Conservation (phyloP, 305 asterid species). For the Fraxinus greggii region DNA sequence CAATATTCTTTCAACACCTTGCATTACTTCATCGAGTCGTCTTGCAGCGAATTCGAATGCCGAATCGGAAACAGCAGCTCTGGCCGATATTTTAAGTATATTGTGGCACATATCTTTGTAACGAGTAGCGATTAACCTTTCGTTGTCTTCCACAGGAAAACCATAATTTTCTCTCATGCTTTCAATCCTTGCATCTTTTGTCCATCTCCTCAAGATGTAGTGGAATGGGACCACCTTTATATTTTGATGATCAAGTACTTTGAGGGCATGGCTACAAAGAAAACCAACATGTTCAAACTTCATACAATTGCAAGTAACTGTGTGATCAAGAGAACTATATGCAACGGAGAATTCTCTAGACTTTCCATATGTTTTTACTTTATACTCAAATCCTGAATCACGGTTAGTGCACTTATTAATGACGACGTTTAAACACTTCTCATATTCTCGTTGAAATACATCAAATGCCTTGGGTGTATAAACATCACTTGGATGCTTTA, state of each 20-base stretch:
- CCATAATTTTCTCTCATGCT: conserved; percentile 33
- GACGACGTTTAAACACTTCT: conserved; percentile 52
- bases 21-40: conserved; percentile 53
- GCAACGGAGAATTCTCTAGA: conserved; percentile 41
- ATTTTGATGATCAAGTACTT: conserved; percentile 60
- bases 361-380: conserved; percentile 57
- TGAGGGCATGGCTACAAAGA: conserved; percentile 60
- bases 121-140: conserved; percentile 43
- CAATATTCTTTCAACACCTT: conserved; percentile 53
- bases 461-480: conserved; percentile 57
- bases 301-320: conserved; percentile 62
- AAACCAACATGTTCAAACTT: conserved; percentile 58
- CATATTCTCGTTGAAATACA: conserved; percentile 62
- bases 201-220: conserved; percentile 62
- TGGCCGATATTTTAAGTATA: conserved; percentile 52
- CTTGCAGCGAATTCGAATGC: conserved; percentile 61
- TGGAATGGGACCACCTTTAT: conserved; percentile 52
- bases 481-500: conserved; percentile 49
- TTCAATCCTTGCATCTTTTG: conserved; percentile 51
- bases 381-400: conserved; percentile 46
- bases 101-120: conserved; percentile 49
- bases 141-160: conserved; percentile 35
- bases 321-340: conserved; percentile 46
- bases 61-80: conserved; percentile 54
- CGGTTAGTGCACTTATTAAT: conserved; percentile 46